Evolutionary conservation across 768 basidiomycete genomes (phyloP), one percentile per base, ranked within the genome.

Genomic region (Hydnomerulius pinastri): DNA sequence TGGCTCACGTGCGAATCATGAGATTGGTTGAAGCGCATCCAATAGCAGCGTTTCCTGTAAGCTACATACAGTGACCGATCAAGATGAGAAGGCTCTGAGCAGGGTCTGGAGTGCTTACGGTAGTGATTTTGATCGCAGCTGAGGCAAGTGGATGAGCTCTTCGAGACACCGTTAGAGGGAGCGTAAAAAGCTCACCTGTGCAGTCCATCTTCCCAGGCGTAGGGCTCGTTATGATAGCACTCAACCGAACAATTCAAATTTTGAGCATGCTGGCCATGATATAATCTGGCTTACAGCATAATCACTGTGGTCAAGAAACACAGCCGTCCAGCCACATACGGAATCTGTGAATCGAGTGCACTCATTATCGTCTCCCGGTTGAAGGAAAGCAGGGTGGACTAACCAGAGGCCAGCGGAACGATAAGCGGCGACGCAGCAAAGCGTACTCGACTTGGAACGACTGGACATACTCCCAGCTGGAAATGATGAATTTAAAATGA

Each of bases 1-100:
- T 18, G 27, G 46, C 65, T 48, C 46, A 67, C 67, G 60, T 58
- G 44, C 67, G 62, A 45, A 69, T 52, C 56, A 69, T 58, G 38
- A 67, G 17, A 41, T 69, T 69, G 17, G 43, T 48, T 0, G 67
- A 67, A 37, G 43, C 11, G 23, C 46, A 60, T 20, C 48, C 62
- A 1, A 67, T 21, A 20, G 28, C 47, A 20, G 65, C 49, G 20
- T 55, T 38, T 17, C 35, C 58, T 3, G 45, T 3, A 7, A 58
- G 4, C 65, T 69, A 4, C 20, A 27, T 4, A 28, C 12, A 17
- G 7, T 15, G 5, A 13, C 9, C 2, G 48, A 13, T 24, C 37
- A 41, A 36, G 17, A 24, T 6, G 13, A 23, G 15, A 15, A 15
- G 1, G 11, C 6, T 13, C n/a, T n/a, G 8, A 17, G 39, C 4